Percentiles rank a stretch among this genome's conserved stretches.
phyloP scores from a whole-genome alignment of 1,284 basidiomycete species.

The Boletus mariae region DNA sequence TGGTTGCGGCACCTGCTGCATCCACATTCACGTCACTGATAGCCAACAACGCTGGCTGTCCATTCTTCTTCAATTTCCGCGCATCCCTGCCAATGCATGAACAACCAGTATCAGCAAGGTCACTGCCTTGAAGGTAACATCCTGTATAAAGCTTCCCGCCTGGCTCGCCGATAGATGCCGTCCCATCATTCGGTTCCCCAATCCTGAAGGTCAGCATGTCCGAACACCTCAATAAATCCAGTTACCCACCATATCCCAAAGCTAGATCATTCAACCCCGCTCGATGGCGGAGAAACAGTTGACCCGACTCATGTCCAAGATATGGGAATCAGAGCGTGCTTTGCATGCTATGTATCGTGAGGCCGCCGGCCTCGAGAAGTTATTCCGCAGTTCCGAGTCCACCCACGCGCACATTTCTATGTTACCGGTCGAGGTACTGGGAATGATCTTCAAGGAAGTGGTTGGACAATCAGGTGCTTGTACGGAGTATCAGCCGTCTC shows the following conservation, averaged over 20 bases:
- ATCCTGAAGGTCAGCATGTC: constrained; percentile 14
- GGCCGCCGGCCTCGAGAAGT: constrained; percentile 13
- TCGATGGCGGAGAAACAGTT: constrained; percentile 14
- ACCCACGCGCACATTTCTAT: constrained; percentile 9
- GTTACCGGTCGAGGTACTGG: constrained; percentile 26
- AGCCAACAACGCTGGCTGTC: neutral
- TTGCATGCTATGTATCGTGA: constrained; percentile 20
- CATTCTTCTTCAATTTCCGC: neutral
- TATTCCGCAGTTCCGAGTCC: constrained; percentile 3
- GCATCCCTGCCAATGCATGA: neutral
- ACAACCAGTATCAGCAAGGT: neutral
- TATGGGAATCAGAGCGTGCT: constrained; percentile 21
- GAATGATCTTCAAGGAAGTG: constrained; percentile 24
- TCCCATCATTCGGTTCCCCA: neutral
- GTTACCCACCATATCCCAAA: neutral
- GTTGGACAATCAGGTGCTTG: constrained; percentile 4
- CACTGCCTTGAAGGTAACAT: constrained; percentile 10
- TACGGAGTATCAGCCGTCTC: constrained; percentile 1
- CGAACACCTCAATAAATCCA: neutral
- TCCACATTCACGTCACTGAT: neutral
- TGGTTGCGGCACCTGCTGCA: neutral
- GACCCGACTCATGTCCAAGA: constrained; percentile 17
- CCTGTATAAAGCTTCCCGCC: constrained; percentile 16
- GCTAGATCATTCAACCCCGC: constrained; percentile 11
- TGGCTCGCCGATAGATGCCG: neutral